These are phyloP conservation scores for Plasmodium reichenowi DNA, from an alignment of 169 alveolate species.

Conservation along the genomic window DNA sequence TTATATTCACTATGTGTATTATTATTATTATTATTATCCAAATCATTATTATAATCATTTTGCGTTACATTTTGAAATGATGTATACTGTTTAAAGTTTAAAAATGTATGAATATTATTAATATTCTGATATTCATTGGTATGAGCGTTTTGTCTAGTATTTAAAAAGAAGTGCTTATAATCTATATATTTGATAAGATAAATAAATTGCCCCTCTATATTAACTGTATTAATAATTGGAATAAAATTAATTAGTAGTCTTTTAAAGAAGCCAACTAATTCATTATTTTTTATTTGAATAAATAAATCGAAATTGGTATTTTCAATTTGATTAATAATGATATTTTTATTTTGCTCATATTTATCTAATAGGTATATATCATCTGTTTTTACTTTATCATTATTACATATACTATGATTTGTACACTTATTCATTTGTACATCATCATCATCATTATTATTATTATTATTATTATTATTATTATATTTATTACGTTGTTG, in stretches of 20 bases:
- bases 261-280: constrained; percentile 44
- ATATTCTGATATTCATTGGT: constrained; percentile 30
- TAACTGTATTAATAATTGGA: constrained; percentile 46
- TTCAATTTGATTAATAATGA: constrained; percentile 56
- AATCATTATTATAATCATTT: not conserved
- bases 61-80: not conserved
- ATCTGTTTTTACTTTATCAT: not conserved
- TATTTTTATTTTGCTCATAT: constrained; percentile 71
- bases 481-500: too few species aligned
- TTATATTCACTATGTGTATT: constrained; percentile 22
- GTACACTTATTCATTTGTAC: not conserved
- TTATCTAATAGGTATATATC: constrained; percentile 39
- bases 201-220: constrained; percentile 37
- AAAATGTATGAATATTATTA: not conserved
- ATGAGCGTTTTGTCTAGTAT: constrained; percentile 33
- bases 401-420: not conserved
- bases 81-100: constrained; percentile 25
- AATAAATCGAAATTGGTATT: constrained; percentile 50
- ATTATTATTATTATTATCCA: not conserved
- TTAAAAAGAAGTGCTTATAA: constrained; percentile 27
- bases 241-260: constrained; percentile 57
- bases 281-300: constrained; percentile 49
- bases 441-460: not conserved
- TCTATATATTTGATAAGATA: constrained; percentile 65
- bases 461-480: not conserved